A percentile compares a stretch with the other conserved stretches of the same genome.
These are phyloP conservation scores for Paraphaeosphaeria minitans DNA, from an alignment of 2,329 filamentous ascomycete genomes.

Conservation along the genomic window DNA sequence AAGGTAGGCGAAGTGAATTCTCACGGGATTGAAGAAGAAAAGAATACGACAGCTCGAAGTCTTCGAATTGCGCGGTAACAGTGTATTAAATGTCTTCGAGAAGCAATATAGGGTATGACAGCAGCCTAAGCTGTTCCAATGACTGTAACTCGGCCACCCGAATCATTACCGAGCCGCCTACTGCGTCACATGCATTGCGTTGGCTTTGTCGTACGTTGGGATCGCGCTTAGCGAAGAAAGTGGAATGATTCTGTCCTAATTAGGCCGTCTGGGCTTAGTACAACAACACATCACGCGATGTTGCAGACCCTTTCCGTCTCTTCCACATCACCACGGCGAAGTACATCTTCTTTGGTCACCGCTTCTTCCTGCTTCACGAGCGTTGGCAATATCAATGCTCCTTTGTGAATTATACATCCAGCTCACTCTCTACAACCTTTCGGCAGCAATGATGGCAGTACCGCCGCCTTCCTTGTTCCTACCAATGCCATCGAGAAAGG, in stretches of 20 bases:
- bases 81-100: too few relatives aligned
- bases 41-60: background rate
- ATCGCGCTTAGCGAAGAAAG: background rate
- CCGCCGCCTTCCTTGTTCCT: too few relatives aligned
- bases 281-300: background rate
- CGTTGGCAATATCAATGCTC: too few relatives aligned
- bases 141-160: background rate
- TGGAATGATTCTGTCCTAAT: conserved; percentile 6
- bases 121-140: background rate
- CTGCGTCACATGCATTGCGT: background rate
- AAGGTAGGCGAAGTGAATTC: background rate
- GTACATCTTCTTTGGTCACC: background rate
- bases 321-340: background rate
- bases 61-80: background rate
- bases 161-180: background rate
- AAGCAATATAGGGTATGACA: background rate
- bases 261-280: conserved; percentile 1
- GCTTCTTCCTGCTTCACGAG: too few relatives aligned
- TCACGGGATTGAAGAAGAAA: background rate
- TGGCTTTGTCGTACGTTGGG: background rate
- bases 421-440: too few relatives aligned
- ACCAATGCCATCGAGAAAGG: too few relatives aligned
- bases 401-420: too few relatives aligned
- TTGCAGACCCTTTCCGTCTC: background rate
- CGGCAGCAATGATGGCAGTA: too few relatives aligned